Conservation (phyloP, 257 asterid genomes). For the Penstemon barbatus region DNA sequence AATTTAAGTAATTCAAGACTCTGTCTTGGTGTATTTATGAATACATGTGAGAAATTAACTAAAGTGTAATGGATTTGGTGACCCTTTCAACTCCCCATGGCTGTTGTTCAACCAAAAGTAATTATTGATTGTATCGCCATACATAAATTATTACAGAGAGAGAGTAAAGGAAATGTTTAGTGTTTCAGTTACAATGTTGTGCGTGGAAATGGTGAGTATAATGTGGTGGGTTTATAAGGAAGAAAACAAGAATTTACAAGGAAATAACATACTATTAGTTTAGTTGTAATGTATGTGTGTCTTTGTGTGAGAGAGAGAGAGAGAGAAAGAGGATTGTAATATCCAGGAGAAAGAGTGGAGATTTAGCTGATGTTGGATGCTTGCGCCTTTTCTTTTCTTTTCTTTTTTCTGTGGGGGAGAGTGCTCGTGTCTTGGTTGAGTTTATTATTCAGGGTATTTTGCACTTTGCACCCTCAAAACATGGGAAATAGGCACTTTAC, state of each 20-base stretch:
- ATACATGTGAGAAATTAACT: conserved; percentile 25
- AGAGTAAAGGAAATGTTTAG: conserved; percentile 20
- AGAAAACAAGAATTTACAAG: conserved; percentile 29
- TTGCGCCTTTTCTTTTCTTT: conserved; percentile 25
- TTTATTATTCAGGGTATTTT: no score
- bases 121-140: conserved; percentile 25
- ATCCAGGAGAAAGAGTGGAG: background rate
- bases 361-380: conserved; percentile 23
- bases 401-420: conserved; percentile 1
- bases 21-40: conserved; percentile 27
- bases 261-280: conserved; percentile 4
- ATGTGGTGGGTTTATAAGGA: conserved; percentile 33
- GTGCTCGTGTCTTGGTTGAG: conserved; percentile 25
- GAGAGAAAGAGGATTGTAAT: background rate
- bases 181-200: conserved; percentile 25
- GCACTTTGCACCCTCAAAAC: no score
- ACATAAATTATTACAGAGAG: conserved; percentile 16
- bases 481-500: no score
- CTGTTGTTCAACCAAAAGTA: conserved; percentile 34
- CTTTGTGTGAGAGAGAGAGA: background rate
- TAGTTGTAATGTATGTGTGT: background rate
- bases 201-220: conserved; percentile 34
- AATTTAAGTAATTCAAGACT: conserved; percentile 14
- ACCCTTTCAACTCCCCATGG: conserved; percentile 38
- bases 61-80: conserved; percentile 49